Evolutionary conservation across 2,329 filamentous ascomycete species (phyloP), one percentile per base, ranked within the genome.

Genomic region (Dryadomyces quercivorus): DNA sequence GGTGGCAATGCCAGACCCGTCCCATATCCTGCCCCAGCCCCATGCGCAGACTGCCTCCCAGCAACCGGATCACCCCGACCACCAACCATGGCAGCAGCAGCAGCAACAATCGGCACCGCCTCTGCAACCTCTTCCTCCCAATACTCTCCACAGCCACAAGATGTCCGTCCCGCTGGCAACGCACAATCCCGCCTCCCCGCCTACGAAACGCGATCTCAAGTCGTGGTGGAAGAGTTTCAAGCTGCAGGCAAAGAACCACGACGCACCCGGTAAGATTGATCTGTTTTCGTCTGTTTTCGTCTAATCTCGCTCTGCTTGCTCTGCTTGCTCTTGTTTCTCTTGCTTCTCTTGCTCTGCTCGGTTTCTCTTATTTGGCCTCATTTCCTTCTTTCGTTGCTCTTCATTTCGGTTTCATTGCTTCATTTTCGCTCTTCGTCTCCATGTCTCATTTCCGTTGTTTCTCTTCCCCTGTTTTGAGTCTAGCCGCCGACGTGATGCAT

Each of bases 221-320:
- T 94, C 88, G 57, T 98, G 93, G 93, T 97, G 93, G 93, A 95
- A 90, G 71, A 84, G 85, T 63, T 97, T 98, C 73, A 93, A 93
- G 72, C 80, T 86, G 53, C 74, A 78, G 48, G 70, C 75, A 42
- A 81, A 75, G 63, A 74, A 76, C 56, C 75, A 80, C 54, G 79
- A 82, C 2, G 16, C 31, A 18, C 58, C 56, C 57, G 59, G 60
- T 62, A 61, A 56, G 42, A 36, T 16, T 18, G 5, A 31, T 31
- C 26, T 31, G 26, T 31, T 31, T 31, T 31, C 26, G 26, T 31
- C 26, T n/a, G n/a, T n/a, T n/a, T n/a, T n/a, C n/a, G n/a, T n/a
- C n/a, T n/a, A n/a, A n/a, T n/a, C n/a, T n/a, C n/a, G n/a, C n/a
- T n/a, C n/a, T n/a, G n/a, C n/a, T n/a, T n/a, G n/a, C n/a, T n/a